Evolutionary conservation across 2,329 filamentous ascomycete genomes (phyloP).

Genomic region (Sordariomycetes sp.): DNA sequence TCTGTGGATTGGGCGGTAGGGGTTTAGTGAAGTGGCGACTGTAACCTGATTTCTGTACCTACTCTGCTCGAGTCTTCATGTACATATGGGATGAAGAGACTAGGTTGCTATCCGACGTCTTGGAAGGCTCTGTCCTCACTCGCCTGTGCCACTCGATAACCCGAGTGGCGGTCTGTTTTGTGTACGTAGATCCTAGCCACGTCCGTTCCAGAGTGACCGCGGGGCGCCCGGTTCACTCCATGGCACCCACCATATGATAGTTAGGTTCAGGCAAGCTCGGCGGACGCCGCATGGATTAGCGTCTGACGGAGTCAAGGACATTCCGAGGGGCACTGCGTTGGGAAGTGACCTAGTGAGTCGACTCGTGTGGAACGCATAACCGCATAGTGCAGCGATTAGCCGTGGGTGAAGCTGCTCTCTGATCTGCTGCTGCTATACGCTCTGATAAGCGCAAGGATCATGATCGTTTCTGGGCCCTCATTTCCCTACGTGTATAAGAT

Average conservation of each 20-base stretch:
- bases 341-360: neutral
- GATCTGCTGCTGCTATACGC: neutral
- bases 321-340: neutral
- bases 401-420: neutral
- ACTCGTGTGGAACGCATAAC: neutral
- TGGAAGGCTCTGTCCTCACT: neutral
- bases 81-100: slow-evolving; percentile 4
- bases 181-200: neutral
- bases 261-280: neutral
- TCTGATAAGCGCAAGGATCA: neutral
- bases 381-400: neutral
- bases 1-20: neutral
- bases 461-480: neutral
- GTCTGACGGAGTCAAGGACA: neutral
- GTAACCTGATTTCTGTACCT: slow-evolving; percentile 1
- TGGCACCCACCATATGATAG: neutral
- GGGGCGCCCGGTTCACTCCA: neutral
- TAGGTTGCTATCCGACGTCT: no score
- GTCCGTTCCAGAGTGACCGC: neutral
- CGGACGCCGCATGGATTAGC: neutral
- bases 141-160: neutral
- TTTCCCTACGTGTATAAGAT: neutral
- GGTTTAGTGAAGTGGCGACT: neutral
- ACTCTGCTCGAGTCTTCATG: neutral
- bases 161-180: neutral